A percentile compares a stretch with the other conserved stretches of the same genome.
These are phyloP conservation scores for Epichloe hybrida DNA, from an alignment of 2,329 filamentous ascomycete species.

Conservation along the genomic window DNA sequence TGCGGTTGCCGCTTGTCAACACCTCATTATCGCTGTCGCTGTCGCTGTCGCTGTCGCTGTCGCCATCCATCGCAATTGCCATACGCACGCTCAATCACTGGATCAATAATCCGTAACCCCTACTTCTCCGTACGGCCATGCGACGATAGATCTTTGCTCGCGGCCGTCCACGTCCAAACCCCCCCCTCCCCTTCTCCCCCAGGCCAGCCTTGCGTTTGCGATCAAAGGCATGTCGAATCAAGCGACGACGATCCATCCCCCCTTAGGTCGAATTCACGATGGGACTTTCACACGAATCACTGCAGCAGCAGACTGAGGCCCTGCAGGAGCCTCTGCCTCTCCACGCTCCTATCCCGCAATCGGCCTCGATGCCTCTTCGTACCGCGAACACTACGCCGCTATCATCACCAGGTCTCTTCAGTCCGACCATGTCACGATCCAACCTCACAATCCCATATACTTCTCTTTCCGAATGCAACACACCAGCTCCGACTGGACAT, in stretches of 20 bases:
- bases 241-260: neutral
- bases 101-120: neutral
- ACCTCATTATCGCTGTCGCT: neutral
- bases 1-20: neutral
- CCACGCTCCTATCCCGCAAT: conserved; percentile 20
- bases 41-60: too few relatives aligned
- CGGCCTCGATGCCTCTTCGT: conserved; percentile 28
- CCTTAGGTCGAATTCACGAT: conserved; percentile 6
- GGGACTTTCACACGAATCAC: conserved; percentile 7
- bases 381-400: conserved; percentile 43
- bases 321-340: conserved; percentile 11
- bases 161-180: conserved; percentile 1
- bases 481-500: conserved; percentile 32
- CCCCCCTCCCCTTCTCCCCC: neutral
- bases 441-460: conserved; percentile 24
- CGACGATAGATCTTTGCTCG: conserved; percentile 7
- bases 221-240: conserved; percentile 9
- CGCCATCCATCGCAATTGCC: neutral
- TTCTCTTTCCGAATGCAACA: conserved; percentile 39
- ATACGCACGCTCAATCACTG: neutral
- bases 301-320: conserved; percentile 1
- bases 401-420: conserved; percentile 50
- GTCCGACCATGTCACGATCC: conserved; percentile 31
- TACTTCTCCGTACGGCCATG: conserved; percentile 3
- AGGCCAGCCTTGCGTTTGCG: conserved; percentile 4